Conservation (phyloP, 2,329 filamentous ascomycete species). For the Xylariaceae sp. region DNA sequence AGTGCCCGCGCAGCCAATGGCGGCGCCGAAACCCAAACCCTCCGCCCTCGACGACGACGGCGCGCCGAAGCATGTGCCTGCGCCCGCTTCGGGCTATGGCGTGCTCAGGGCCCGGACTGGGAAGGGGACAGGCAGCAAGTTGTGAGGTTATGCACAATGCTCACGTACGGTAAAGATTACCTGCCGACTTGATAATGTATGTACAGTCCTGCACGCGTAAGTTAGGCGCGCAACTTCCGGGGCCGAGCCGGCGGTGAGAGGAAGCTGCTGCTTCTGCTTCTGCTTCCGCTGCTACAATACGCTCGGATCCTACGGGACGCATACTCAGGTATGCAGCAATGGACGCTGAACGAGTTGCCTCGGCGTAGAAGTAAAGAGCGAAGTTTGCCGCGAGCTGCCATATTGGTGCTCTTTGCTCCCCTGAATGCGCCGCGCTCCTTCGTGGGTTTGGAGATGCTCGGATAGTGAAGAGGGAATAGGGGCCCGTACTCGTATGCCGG, state of each 20-base stretch:
- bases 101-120: constrained; percentile 3
- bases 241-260: constrained; percentile 11
- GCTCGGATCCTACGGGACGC: too few species aligned
- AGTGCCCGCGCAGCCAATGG: constrained; percentile 8
- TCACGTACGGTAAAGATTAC: too few species aligned
- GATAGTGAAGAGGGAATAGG: not conserved
- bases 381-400: too few species aligned
- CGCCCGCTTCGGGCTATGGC: constrained; percentile 9
- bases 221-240: constrained; percentile 4
- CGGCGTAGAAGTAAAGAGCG: not conserved
- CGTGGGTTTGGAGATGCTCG: too few species aligned
- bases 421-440: not conserved
- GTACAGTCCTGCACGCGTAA: not conserved
- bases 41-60: not conserved
- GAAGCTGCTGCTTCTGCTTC: not conserved
- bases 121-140: too few species aligned
- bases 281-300: not conserved
- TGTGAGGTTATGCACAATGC: too few species aligned
- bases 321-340: not conserved
- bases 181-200: too few species aligned
- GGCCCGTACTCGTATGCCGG: not conserved
- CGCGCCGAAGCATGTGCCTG: not conserved
- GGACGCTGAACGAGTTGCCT: not conserved
- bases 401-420: not conserved
- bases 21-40: constrained; percentile 1